A percentile compares a stretch with the other conserved stretches of the same genome.
Evolutionary conservation across 2,329 filamentous ascomycete species (phyloP).

Genomic region (Emmonsiellopsis sp.): DNA sequence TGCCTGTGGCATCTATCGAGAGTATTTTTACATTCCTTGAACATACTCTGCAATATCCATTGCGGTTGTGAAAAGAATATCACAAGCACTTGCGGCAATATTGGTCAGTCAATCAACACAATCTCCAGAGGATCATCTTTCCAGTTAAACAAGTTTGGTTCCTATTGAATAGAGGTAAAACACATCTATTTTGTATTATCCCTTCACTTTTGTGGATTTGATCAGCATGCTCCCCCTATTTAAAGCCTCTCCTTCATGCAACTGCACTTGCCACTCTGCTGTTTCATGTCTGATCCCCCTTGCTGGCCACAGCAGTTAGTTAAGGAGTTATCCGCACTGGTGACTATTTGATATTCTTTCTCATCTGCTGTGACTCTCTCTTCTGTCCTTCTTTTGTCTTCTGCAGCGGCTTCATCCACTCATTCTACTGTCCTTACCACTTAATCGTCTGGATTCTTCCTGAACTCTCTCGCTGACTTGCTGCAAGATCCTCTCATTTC

Average conservation of each 20-base stretch:
- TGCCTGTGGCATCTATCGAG: slow-evolving; percentile 1
- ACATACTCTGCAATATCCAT: neutral
- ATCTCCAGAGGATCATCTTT: neutral
- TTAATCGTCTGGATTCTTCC: neutral
- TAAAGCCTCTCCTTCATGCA: no score
- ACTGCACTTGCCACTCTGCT: no score
- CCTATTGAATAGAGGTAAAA: neutral
- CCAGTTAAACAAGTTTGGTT: neutral
- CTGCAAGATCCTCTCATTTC: neutral
- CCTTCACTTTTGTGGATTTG: neutral
- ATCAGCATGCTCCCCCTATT: no score
- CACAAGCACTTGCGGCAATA: neutral
- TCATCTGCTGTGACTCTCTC: no score
- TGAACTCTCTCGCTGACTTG: neutral
- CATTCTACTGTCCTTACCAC: neutral
- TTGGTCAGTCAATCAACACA: neutral
- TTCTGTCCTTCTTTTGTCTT: neutral
- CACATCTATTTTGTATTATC: neutral
- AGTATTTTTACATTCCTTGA: neutral
- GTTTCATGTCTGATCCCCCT: no score
- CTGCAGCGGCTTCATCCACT: neutral
- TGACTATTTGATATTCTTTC: no score
- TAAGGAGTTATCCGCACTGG: no score
- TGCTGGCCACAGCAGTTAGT: no score
- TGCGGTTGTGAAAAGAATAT: neutral